These are phyloP conservation scores for Lecanicillium sp. DNA, from an alignment of 2,329 filamentous ascomycete species.

Conservation along the genomic window DNA sequence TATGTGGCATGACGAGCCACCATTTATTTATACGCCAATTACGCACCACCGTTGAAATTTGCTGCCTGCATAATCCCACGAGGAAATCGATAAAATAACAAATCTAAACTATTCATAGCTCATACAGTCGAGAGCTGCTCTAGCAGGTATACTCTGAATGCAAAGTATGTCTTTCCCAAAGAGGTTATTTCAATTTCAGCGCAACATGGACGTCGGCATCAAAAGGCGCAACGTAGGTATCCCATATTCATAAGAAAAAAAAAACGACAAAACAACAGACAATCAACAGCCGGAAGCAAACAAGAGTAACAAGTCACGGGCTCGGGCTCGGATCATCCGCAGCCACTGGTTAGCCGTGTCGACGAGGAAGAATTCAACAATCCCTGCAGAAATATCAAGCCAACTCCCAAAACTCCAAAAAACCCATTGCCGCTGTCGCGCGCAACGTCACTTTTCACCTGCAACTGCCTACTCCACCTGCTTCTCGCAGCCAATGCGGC, in stretches of 20 bases:
- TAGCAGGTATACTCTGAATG: conserved; percentile 11
- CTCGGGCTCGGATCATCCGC: too few species aligned
- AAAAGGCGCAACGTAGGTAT: conserved; percentile 11
- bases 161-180: conserved; percentile 1
- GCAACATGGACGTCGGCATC: not conserved
- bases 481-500: conserved; percentile 79
- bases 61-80: too few species aligned
- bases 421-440: not conserved
- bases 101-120: conserved; percentile 11
- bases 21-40: too few species aligned
- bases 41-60: too few species aligned
- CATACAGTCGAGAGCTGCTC: conserved; percentile 10
- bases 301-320: too few species aligned
- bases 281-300: too few species aligned
- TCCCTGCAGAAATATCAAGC: too few species aligned
- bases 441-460: not conserved
- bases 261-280: too few species aligned
- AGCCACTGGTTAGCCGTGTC: too few species aligned
- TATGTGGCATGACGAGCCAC: too few species aligned
- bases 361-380: too few species aligned
- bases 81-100: too few species aligned
- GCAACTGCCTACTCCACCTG: conserved; percentile 50
- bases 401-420: conserved; percentile 5
- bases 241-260: conserved; percentile 1
- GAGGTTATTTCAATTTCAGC: not conserved